Evolutionary conservation across 2,329 filamentous ascomycete genomes (phyloP), one percentile per base, ranked within the genome.

Genomic region (Aspergillaceae sp.): DNA sequence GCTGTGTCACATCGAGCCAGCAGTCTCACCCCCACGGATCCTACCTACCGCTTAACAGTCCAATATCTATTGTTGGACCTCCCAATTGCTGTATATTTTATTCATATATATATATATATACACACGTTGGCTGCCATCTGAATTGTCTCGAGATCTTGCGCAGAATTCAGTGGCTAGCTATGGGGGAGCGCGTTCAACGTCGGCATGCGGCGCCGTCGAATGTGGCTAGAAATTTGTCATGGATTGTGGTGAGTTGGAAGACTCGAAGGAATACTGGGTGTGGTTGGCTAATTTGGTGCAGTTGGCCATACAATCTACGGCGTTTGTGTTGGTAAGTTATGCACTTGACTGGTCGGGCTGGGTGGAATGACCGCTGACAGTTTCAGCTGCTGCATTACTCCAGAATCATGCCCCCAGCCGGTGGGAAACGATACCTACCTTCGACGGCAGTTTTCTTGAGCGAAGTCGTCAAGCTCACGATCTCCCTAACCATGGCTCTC

Each of bases 371-470:
- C 26, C 8, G 19, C 36, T 38, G 36, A 38, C 36, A 8, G 36
- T 29, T 9, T 30, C 60, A 91, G 87, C 78, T 96, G 46, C 86
- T 95, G 77, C 91, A 96, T 71, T 95, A 97, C 68, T 95, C 90
- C 29, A 82, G 90, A 54, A 82, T 94, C 50, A 96, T 96, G 90
- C 86, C 89, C n/a, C 77, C 83, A 7, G 75, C 79, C 7, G 82
- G 84, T 63, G 87, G 88, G 55, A 87, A 90, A 61, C 84, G 90
- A 63, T 97, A 96, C 68, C 87, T 92, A 57, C 84, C 91, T 35
- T 96, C 90, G 37, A 97, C 92, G 7, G 90, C 91, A 38, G 87
- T 98, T 45, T 87, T 97, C 64, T 76, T 97, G 52, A 92, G 90
- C 66, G 92, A 98, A 69, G 78, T 95, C 41, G 78, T 96, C 58